Base-by-base conservation (phyloP, 805 yeast genomes). In the Saccharomycopsis synnaedendra region DNA sequence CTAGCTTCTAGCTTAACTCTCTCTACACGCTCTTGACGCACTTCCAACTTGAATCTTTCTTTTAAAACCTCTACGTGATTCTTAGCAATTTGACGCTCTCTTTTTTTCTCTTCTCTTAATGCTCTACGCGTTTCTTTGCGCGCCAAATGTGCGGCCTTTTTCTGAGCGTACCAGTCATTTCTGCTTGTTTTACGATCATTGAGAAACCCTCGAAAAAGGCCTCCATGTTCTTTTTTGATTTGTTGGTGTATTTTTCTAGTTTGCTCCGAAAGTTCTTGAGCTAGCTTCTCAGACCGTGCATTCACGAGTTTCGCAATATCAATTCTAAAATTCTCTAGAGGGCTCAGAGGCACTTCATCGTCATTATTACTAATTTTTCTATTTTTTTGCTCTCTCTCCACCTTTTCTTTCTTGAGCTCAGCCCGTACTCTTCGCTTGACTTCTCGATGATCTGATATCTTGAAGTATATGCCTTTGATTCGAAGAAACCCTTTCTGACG, bases 401-500 rank as follows among this genome's bases (percentile, higher is more conserved):
- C 11, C 11, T 34, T 37, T 39, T 28, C 44, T 27, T 47, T 40
- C 30, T 8, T 30, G 7, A 43, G 10, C 29, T 5, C 33, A 9
- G 9, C n/a, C n/a, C 34, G 11, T 2, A 44, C 9, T 47, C 50
- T 7, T 30, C 49, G 32, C 28, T 36, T 40, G 9, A 47, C 50
- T 27, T 47, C 44, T n/a, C n/a, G 28, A 34, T 29, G 42, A 29
- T 46, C 49, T 8, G n/a, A n/a, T 9, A 43, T 7, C 32, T 32
- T 42, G 4, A 46, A 27, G 30, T 30, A 46, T 3, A 39, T 10
- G 43, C 47, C 28, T 39, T 47, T 47, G 5, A 38, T 28, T 10
- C 39, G 50, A 4, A 47, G 41, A 19, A 44, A 39, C 34, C 50
- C 50, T 27, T 47, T 47, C 29, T 43, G 42, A 19, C 43, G 35